Percentiles rank a stretch among this genome's conserved stretches.
Evolutionary conservation across 2,329 filamentous ascomycete genomes (phyloP).

Genomic region (Pyricularia pennisetigena): DNA sequence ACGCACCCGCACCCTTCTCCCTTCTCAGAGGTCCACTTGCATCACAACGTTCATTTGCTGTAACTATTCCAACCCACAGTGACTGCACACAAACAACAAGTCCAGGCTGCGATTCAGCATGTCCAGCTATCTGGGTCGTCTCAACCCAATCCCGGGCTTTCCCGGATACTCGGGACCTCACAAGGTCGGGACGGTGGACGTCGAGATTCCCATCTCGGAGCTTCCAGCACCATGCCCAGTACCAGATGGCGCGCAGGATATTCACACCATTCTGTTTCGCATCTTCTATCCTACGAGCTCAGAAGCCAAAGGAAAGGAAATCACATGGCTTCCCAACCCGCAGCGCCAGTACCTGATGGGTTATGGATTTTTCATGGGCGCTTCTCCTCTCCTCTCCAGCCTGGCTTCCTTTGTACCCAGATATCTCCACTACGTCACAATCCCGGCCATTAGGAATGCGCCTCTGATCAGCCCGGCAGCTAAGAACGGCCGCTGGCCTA

Average conservation of each 20-base stretch:
- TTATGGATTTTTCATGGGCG: constrained; percentile 68
- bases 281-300: constrained; percentile 67
- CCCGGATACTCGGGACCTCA: constrained; percentile 69
- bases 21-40: too few species aligned
- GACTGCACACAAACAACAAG: neutral
- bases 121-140: constrained; percentile 36
- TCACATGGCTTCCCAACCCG: constrained; percentile 70
- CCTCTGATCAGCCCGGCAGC: constrained; percentile 38
- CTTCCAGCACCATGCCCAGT: constrained; percentile 42
- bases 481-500: constrained; percentile 56
- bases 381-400: constrained; percentile 46
- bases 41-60: neutral
- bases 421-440: constrained; percentile 61
- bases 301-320: constrained; percentile 43
- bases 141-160: constrained; percentile 63
- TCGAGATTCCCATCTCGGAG: constrained; percentile 64
- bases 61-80: neutral
- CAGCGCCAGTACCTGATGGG: constrained; percentile 65
- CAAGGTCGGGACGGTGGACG: constrained; percentile 68
- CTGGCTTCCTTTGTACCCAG: constrained; percentile 57
- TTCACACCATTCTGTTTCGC: constrained; percentile 69
- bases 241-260: constrained; percentile 42
- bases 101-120: constrained; percentile 20
- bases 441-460: constrained; percentile 65
- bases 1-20: too few species aligned